A percentile compares a stretch with the other conserved stretches of the same genome.
Conservation (phyloP, 148 eudicot species). For the Salicornia ramosissima region DNA sequence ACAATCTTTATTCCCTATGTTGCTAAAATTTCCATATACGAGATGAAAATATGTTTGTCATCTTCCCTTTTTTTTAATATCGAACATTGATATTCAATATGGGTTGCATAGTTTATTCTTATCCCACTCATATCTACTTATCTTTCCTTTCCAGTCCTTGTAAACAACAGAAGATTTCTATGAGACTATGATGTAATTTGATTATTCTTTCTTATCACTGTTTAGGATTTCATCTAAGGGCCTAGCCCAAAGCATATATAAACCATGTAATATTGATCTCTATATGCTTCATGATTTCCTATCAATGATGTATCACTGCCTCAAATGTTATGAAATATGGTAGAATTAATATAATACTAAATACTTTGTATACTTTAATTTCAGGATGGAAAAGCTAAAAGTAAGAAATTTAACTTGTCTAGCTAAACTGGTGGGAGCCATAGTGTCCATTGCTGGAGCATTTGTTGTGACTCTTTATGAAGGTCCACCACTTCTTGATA, state of each 20-base stretch:
- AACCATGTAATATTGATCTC: too few species aligned
- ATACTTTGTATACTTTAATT: constrained; percentile 11
- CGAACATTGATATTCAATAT: neutral
- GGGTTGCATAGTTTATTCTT: neutral
- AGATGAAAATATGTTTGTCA: neutral
- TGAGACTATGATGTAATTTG: neutral
- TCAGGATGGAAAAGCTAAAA: constrained; percentile 50
- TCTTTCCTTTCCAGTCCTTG: neutral
- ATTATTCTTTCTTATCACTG: neutral
- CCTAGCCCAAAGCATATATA: neutral
- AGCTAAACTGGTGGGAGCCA: constrained; percentile 40
- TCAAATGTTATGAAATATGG: neutral
- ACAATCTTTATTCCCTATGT: neutral
- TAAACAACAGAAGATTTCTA: neutral
- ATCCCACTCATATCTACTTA: neutral
- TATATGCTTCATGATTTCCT: neutral
- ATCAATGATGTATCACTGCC: neutral
- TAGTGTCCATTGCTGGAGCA: constrained; percentile 44
- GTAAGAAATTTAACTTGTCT: constrained; percentile 27
- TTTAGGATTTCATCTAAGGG: neutral
- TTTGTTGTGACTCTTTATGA: constrained; percentile 46
- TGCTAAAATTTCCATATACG: neutral
- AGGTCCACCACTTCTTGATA: constrained; percentile 41
- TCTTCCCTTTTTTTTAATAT: neutral
- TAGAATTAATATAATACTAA: neutral